Base-by-base conservation (phyloP, 2,329 filamentous ascomycete genomes). In the Penicillium sp. region DNA sequence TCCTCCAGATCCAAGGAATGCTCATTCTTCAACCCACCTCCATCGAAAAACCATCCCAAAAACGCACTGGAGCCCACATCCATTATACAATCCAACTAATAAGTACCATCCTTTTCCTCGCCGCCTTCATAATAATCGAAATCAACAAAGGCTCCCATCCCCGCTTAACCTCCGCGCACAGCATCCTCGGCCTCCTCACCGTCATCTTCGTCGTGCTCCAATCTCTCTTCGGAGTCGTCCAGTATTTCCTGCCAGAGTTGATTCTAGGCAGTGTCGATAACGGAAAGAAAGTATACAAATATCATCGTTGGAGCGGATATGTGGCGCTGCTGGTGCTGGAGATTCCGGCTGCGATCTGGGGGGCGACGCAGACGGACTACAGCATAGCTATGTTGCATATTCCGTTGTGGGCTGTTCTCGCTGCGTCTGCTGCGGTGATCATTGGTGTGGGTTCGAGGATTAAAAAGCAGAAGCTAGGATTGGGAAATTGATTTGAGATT, bases 11-110 rank as follows among this genome's bases (percentile, higher is more conserved):
- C 19, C 89, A 97, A 80, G 89, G 88, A 54, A 86, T 93, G 63
- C 86, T 98, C 52, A 79, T 95, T 65, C 84, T 98, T 35, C 95
- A 99, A 74, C 95, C 93, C 1, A 96, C 93, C 0, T 84, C 93
- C 1, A 96, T 93, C 0, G 84, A 90, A 66, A 90, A 90, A 0
- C 79, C 87, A 2, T 74, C 81, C 16, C 90, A 96, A 76, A 97
- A 97, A 76, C 76, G 76, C 39, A 65, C 78, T 27, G 86, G 86
- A 45, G 84, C 86, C 19, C 76, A 80, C 65, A 73, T 84, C 47
- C 93, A 99, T 75, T 87, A 87, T 24, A 76, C 78, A 13, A 79
- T 97, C 63, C 66, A 90, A 47, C 85, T 86, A 43, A 77, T 90
- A 52, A 76, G 84, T 10, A 60, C 73, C 26, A 45, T 72, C 16